Evolutionary conservation across 2,329 filamentous ascomycete species (phyloP).

Genomic region (Trichoderma koningiopsis): DNA sequence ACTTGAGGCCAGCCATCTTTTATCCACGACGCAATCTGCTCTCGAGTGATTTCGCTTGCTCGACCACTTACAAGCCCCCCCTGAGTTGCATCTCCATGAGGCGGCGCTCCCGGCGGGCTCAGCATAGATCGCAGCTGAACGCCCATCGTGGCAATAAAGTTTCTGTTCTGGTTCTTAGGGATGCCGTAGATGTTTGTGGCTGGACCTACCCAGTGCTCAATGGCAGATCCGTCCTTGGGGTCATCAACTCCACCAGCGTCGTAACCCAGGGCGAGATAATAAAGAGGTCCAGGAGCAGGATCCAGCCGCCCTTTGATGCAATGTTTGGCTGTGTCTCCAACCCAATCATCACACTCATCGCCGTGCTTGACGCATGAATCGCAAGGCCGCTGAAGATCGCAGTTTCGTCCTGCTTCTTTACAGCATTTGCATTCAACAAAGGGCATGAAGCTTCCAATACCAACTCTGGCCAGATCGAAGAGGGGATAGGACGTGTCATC

Average conservation of each 20-base stretch:
- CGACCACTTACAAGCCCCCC: background rate
- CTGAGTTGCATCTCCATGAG: constrained; percentile 1
- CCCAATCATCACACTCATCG: constrained; percentile 27
- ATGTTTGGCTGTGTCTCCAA: constrained; percentile 22
- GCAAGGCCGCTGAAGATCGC: constrained; percentile 44
- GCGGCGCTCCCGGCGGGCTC: background rate
- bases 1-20: background rate
- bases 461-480: constrained; percentile 37
- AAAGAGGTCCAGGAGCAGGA: constrained; percentile 34
- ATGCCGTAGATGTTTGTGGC: constrained; percentile 26
- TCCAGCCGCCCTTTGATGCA: constrained; percentile 28
- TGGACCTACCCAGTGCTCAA: constrained; percentile 36
- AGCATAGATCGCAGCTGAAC: background rate
- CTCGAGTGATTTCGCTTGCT: background rate
- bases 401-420: constrained; percentile 31
- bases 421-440: constrained; percentile 36
- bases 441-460: constrained; percentile 35
- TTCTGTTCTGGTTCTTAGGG: background rate
- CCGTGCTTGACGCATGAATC: constrained; percentile 37
- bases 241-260: constrained; percentile 36
- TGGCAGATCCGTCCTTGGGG: constrained; percentile 30
- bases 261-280: constrained; percentile 40
- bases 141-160: background rate
- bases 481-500: constrained; percentile 30
- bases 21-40: constrained; percentile 2